Conservation (phyloP, 352 stramenopile genomes). For the Globisporangium apiculatum region DNA sequence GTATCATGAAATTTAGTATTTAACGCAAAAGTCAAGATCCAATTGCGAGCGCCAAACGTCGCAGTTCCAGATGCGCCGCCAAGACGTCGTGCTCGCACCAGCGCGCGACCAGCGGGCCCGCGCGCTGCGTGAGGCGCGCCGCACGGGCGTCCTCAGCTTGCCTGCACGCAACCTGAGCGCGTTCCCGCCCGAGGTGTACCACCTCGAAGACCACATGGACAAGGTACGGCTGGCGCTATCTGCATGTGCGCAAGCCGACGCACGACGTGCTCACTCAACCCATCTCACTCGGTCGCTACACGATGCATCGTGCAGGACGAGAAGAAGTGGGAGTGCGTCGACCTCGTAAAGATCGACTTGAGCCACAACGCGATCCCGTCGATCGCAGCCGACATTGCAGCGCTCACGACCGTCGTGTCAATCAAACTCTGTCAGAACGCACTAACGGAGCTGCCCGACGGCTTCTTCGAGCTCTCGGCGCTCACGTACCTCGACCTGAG, state of each 20-base stretch:
- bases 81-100: conserved; percentile 51
- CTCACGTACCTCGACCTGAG: conserved; percentile 69
- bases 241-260: background rate
- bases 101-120: conserved; percentile 43
- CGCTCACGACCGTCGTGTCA: conserved; percentile 38
- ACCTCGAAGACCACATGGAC: conserved; percentile 73
- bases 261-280: background rate
- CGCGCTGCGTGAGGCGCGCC: conserved; percentile 56
- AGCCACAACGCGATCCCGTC: conserved; percentile 67
- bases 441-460: conserved; percentile 43
- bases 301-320: conserved; percentile 37
- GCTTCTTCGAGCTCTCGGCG: conserved; percentile 53
- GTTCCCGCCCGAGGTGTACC: conserved; percentile 67
- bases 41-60: background rate
- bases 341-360: conserved; percentile 73
- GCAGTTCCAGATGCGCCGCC: conserved; percentile 13
- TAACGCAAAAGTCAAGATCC: background rate
- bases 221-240: conserved; percentile 22
- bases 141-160: conserved; percentile 52
- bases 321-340: conserved; percentile 82
- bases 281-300: background rate
- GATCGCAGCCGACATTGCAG: conserved; percentile 48
- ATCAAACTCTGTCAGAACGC: conserved; percentile 73
- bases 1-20: background rate
- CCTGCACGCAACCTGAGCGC: conserved; percentile 42